These are phyloP conservation scores for Aureobasidium melanogenum DNA, from an alignment of 2,329 filamentous ascomycete species.

Conservation along the genomic window DNA sequence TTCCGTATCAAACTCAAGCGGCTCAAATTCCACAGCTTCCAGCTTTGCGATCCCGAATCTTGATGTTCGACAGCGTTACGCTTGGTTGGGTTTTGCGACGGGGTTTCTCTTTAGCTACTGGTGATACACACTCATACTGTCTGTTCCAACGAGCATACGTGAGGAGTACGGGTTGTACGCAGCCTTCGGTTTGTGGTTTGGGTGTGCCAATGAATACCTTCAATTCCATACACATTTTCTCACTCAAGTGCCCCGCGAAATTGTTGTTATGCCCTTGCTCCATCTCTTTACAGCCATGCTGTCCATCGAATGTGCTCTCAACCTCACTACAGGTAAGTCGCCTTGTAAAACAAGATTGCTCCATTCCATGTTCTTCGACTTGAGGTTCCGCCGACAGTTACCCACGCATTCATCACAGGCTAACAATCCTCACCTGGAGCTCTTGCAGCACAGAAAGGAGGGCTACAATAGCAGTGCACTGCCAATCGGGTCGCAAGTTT, in stretches of 20 bases:
- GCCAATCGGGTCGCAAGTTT: no score
- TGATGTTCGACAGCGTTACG: constrained; percentile 13
- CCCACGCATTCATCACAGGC: no score
- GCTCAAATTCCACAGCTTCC: constrained; percentile 13
- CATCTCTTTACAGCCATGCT: no score
- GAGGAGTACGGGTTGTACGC: background rate
- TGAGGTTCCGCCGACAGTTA: no score
- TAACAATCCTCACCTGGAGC: no score
- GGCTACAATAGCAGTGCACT: no score
- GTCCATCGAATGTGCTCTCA: background rate
- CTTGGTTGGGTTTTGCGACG: background rate
- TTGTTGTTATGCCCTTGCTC: background rate
- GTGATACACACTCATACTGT: background rate
- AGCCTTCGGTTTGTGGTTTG: background rate
- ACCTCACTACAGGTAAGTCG: no score
- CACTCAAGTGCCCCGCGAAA: background rate
- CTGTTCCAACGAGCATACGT: background rate
- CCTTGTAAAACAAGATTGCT: no score
- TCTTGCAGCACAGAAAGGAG: no score
- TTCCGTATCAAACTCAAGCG: constrained; percentile 16
- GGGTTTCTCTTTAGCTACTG: background rate
- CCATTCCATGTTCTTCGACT: no score
- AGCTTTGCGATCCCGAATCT: constrained; percentile 16
- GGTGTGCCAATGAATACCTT: background rate
- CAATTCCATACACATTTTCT: background rate